A percentile compares a stretch with the other conserved stretches of the same genome.
Evolutionary conservation across 1,284 basidiomycete genomes (phyloP).

Genomic region (Peniophora sp.): DNA sequence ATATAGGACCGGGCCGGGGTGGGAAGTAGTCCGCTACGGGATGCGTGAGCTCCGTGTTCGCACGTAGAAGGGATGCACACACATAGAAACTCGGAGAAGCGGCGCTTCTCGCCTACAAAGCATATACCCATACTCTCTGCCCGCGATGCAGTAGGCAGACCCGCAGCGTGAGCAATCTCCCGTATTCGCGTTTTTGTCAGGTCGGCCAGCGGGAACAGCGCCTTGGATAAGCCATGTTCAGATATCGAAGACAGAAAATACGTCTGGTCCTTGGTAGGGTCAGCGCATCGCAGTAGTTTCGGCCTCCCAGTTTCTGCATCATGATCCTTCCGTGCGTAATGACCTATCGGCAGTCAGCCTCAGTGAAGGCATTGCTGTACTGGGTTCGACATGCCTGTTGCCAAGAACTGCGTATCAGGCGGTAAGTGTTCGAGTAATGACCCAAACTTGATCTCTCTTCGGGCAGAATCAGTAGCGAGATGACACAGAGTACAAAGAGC

Average conservation of each 20-base stretch:
- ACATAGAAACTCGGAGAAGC: constrained; percentile 76
- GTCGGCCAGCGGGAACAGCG: constrained; percentile 75
- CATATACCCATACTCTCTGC: constrained; percentile 96
- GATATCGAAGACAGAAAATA: constrained; percentile 85
- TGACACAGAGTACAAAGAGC: neutral
- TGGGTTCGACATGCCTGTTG: constrained; percentile 53
- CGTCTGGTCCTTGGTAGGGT: constrained; percentile 82
- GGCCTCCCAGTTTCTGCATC: constrained; percentile 31
- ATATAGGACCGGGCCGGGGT: constrained; percentile 60
- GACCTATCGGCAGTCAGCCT: constrained; percentile 41
- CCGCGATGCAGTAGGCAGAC: constrained; percentile 71
- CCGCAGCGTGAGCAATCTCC: constrained; percentile 61
- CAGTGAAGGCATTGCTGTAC: neutral
- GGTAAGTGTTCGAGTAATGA: constrained; percentile 67
- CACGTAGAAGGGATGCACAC: constrained; percentile 8
- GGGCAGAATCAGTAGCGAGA: constrained; percentile 1
- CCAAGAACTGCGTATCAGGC: constrained; percentile 49
- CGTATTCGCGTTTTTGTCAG: constrained; percentile 69
- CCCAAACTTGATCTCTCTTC: constrained; percentile 91
- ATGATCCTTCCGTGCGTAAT: constrained; percentile 72
- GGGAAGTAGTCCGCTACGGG: constrained; percentile 69
- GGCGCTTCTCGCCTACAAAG: constrained; percentile 81
- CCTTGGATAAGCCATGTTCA: constrained; percentile 52
- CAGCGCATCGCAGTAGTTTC: constrained; percentile 58
- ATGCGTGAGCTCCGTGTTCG: neutral